phyloP scores from a whole-genome alignment of 192 early-diverging fungal species.

The Entomortierella beljakovae region DNA sequence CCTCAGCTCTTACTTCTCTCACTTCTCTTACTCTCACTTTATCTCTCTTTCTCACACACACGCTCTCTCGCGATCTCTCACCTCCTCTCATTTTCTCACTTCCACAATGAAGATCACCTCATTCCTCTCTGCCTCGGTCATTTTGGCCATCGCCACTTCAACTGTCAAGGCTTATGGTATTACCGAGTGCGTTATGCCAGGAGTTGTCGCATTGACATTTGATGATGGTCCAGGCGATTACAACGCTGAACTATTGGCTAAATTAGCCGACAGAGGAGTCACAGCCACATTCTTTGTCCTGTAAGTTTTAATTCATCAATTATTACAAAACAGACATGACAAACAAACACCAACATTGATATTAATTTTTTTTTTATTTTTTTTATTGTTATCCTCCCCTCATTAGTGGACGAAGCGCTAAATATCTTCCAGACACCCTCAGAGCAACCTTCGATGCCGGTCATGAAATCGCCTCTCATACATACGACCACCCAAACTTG shows the following conservation, averaged over 20 bases:
- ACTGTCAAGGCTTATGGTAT: neutral
- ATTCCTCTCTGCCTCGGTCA: slow-evolving; percentile 6
- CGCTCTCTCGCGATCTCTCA: neutral
- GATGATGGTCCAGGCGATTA: slow-evolving; percentile 67
- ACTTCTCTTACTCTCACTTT: neutral
- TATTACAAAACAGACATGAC: neutral
- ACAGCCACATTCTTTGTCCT: slow-evolving; percentile 73
- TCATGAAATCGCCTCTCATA: slow-evolving; percentile 70
- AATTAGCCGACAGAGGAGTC: slow-evolving; percentile 56
- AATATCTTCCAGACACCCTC: neutral
- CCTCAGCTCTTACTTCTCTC: neutral
- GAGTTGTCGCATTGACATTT: slow-evolving; percentile 64
- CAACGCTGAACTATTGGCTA: slow-evolving; percentile 60
- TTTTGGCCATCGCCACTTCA: slow-evolving; percentile 8
- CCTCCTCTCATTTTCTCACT: neutral
- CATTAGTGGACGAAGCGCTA: slow-evolving; percentile 13
- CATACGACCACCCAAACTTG: slow-evolving; percentile 59
- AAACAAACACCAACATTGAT: neutral
- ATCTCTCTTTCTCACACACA: neutral
- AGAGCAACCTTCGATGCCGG: slow-evolving; percentile 53
- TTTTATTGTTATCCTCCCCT: neutral
- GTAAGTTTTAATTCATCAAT: slow-evolving; percentile 27
- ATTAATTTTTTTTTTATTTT: neutral
- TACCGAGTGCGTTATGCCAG: slow-evolving; percentile 18
- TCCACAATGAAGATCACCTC: slow-evolving; percentile 19